Conservation (phyloP, 331 rosid genomes). For the Rhamnella rubrinervis region DNA sequence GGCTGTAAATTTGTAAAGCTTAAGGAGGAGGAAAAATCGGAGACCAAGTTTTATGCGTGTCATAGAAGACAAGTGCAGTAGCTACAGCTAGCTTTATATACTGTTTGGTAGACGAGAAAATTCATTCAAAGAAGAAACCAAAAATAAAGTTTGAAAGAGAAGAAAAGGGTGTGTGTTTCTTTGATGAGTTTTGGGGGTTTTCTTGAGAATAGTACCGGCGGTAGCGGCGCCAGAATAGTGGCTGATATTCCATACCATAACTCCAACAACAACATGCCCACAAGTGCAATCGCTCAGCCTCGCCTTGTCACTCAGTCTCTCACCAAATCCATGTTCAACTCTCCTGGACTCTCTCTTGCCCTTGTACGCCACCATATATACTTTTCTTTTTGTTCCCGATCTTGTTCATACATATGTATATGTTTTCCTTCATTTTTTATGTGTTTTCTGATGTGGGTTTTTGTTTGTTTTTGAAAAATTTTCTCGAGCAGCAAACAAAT, state of each 20-base stretch:
- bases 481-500: constrained; percentile 51
- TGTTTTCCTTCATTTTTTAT: not conserved
- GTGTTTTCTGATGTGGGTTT: constrained; percentile 11
- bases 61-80: not conserved
- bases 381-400: not conserved
- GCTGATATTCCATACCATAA: constrained; percentile 51
- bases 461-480: not conserved
- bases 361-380: constrained; percentile 51
- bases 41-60: not conserved
- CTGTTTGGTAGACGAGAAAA: constrained; percentile 11
- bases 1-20: constrained; percentile 16
- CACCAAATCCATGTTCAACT: constrained; percentile 87
- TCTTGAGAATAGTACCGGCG: constrained; percentile 63
- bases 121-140: not conserved
- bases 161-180: constrained; percentile 26
- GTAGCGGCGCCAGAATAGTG: constrained; percentile 54
- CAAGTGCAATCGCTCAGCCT: constrained; percentile 72
- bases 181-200: constrained; percentile 98
- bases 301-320: constrained; percentile 59
- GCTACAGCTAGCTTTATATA: not conserved
- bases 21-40: not conserved
- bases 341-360: constrained; percentile 90
- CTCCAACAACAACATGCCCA: constrained; percentile 56
- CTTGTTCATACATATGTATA: not conserved
- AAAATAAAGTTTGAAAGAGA: not conserved